Conservation (phyloP, 371 early-diverging fungal species). For the Actinomortierella ambigua region DNA sequence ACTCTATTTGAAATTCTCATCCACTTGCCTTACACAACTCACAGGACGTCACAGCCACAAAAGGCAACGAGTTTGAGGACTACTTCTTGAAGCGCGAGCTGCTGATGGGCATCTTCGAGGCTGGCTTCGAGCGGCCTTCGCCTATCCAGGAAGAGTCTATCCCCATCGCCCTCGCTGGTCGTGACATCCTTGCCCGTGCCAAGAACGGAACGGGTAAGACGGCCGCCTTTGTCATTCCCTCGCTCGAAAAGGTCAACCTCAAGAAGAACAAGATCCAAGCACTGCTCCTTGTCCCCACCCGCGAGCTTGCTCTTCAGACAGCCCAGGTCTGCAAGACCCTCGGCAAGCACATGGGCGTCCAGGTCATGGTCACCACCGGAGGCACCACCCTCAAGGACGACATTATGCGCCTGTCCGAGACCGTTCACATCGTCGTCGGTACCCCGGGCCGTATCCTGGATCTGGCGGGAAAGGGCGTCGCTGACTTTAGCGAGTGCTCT, state of each 20-base stretch:
- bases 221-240: conserved; percentile 96
- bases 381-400: conserved; percentile 98
- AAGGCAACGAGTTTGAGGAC: conserved; percentile 98
- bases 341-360: conserved; percentile 90
- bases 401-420: conserved; percentile 90
- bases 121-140: conserved; percentile 97
- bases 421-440: conserved; percentile 95
- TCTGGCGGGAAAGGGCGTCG: conserved; percentile 88
- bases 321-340: conserved; percentile 94
- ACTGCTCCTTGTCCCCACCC: conserved; percentile 93
- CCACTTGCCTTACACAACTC: background rate
- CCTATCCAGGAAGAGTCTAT: conserved; percentile 99
- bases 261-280: conserved; percentile 84
- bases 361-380: conserved; percentile 98
- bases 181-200: conserved; percentile 96
- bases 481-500: conserved; percentile 84
- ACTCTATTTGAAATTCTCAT: background rate
- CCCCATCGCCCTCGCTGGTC: conserved; percentile 94
- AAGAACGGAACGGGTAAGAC: conserved; percentile 99
- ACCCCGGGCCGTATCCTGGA: conserved; percentile 99
- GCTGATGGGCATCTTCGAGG: conserved; percentile 98
- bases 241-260: conserved; percentile 91
- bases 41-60: conserved; percentile 92
- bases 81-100: conserved; percentile 96
- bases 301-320: conserved; percentile 97